Evolutionary conservation across 371 early-diverging fungal genomes (phyloP), one percentile per base, ranked within the genome.

Genomic region (Rhizoclosmatium hyalinum): DNA sequence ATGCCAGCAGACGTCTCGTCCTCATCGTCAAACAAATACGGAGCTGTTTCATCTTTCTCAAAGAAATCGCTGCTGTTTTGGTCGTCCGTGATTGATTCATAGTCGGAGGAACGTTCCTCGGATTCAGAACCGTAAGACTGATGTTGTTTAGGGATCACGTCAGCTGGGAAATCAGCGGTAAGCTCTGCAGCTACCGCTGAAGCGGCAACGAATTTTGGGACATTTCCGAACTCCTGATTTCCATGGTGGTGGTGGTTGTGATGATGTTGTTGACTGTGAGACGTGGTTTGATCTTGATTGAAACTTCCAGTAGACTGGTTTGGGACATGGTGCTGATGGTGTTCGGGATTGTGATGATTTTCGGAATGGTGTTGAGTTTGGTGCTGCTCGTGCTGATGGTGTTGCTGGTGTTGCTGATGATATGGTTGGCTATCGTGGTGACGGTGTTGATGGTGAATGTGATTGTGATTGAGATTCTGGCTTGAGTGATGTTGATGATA

Each of bases 221-320:
- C n/a, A n/a, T 53, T 32, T 32, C 32, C 32, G 32, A 32, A 32
- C 53, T 53, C 14, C 53, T 53, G 53, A 53, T 53, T 53, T 53
- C n/a, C 8, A 19, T 60, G 61, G 24, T 60, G 61, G n/a, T 60
- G 14, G n/a, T 60, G 61, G 14, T 24, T 19, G 10, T 60, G 61
- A 10, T 60, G 61, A 10, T 60, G 61, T 60, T 60, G 61, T 60
- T 60, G 61, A 21, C 24, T 14, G 14, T 60, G 61, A 21, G 12
- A 8, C 61, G 61, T n/a, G 10, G 39, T 8, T 24, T 14, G 10
- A 19, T 21, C 24, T 8, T 12, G 61, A 10, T 60, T 8, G 61
- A 24, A 60, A 19, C n/a, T 53, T 10, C n/a, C 53, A 53, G 53
- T n/a, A 10, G 10, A n/a, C n/a, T 53, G 53, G 53, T 32, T 32